phyloP scores from a whole-genome alignment of 2,329 filamentous ascomycete species.

The Purpureocillium lavendulum region DNA sequence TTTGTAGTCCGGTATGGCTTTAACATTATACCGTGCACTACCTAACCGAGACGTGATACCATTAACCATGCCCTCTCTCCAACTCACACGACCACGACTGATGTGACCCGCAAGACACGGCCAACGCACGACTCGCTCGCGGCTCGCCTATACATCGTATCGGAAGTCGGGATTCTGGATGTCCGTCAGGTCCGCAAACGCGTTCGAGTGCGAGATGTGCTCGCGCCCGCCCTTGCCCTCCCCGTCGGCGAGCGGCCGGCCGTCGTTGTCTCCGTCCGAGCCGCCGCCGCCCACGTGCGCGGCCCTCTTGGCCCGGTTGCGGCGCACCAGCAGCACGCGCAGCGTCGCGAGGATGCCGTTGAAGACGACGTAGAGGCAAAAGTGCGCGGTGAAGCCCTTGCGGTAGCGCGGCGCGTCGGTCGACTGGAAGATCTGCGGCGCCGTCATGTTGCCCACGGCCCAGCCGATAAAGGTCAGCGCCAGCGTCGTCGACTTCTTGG shows the following conservation, averaged over 20 bases:
- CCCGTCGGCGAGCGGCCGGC: constrained; percentile 21
- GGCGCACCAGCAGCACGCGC: constrained; percentile 44
- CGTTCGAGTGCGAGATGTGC: constrained; percentile 20
- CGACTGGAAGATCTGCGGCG: constrained; percentile 55
- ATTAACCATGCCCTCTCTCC: too few species aligned
- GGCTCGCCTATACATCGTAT: constrained; percentile 31
- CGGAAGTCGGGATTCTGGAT: constrained; percentile 51
- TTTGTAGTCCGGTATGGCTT: too few species aligned
- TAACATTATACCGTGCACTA: too few species aligned
- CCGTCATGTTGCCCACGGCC: constrained; percentile 58
- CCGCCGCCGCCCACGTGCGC: constrained; percentile 28
- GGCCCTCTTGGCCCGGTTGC: constrained; percentile 51
- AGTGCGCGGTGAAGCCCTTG: constrained; percentile 60
- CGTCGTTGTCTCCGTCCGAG: constrained; percentile 25
- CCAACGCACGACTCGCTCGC: too few species aligned
- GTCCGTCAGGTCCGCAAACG: constrained; percentile 57
- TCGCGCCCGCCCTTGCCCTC: too few species aligned
- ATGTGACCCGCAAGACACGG: too few species aligned
- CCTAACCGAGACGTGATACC: too few species aligned
- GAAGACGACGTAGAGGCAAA: constrained; percentile 58
- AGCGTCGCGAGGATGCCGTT: constrained; percentile 49
- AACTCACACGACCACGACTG: too few species aligned
- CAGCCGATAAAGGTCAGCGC: constrained; percentile 64
- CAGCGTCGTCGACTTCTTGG: constrained; percentile 62
- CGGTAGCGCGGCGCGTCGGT: constrained; percentile 57